phyloP scores from a whole-genome alignment of 2,329 filamentous ascomycete genomes.

The Aspergillus tanneri region DNA sequence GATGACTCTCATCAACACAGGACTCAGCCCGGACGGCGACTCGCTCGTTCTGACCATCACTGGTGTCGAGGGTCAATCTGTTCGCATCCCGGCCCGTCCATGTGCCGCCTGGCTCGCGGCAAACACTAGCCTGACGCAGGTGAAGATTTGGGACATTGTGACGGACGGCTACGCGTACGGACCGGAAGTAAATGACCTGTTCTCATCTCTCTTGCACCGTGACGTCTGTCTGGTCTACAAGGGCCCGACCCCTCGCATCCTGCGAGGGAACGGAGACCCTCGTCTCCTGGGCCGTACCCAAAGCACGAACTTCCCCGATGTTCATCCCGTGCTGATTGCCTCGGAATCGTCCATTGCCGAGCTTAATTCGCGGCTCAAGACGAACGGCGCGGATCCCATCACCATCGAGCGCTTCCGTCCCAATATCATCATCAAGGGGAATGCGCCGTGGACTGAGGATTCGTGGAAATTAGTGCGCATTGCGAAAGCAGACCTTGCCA shows the following conservation, averaged over 20 bases:
- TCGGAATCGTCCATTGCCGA: constrained; percentile 58
- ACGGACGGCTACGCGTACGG: constrained; percentile 60
- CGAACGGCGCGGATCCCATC: constrained; percentile 47
- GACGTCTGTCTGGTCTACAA: constrained; percentile 62
- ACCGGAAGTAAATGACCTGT: constrained; percentile 51
- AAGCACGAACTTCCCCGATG: constrained; percentile 59
- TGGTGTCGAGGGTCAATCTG: constrained; percentile 42
- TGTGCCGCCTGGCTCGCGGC: constrained; percentile 52
- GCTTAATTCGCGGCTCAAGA: constrained; percentile 54
- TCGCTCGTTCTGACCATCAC: constrained; percentile 49
- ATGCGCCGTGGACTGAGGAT: constrained; percentile 61
- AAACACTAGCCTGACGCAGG: constrained; percentile 52
- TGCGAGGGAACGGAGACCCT: constrained; percentile 57
- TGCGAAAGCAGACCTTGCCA: not conserved
- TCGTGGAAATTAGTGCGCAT: constrained; percentile 59
- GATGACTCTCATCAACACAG: constrained; percentile 63
- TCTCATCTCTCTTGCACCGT: constrained; percentile 57
- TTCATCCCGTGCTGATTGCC: constrained; percentile 57
- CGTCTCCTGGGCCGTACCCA: constrained; percentile 55
- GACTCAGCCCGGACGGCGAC: constrained; percentile 46
- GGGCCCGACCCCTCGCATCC: constrained; percentile 56
- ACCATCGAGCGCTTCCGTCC: constrained; percentile 63
- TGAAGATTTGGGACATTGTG: constrained; percentile 59
- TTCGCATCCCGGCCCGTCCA: constrained; percentile 58
- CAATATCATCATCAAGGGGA: constrained; percentile 61